A percentile compares a stretch with the other conserved stretches of the same genome.
phyloP scores from a whole-genome alignment of 1,284 basidiomycete species.

The Boletus sp. region DNA sequence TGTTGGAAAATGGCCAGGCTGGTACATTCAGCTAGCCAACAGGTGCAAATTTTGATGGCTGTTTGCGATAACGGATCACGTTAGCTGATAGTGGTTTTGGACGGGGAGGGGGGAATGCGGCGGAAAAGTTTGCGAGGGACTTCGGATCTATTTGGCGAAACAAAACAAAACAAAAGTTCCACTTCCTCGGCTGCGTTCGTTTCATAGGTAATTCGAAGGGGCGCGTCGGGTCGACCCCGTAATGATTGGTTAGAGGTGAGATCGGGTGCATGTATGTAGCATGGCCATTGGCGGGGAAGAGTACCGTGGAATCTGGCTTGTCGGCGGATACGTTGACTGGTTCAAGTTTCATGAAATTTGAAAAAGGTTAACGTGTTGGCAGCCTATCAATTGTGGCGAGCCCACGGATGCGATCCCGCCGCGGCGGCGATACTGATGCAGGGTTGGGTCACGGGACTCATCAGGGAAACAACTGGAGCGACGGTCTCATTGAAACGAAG shows the following conservation, averaged over 20 bases:
- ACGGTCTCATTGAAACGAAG: too few relatives aligned
- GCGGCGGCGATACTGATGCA: too few relatives aligned
- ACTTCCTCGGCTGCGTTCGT: background rate
- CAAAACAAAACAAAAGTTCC: background rate
- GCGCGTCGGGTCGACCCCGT: background rate
- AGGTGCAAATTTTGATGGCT: background rate
- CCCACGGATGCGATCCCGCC: too few relatives aligned
- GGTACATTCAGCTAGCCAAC: constrained; percentile 2
- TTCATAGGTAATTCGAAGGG: background rate
- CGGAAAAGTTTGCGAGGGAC: background rate
- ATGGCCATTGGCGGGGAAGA: background rate
- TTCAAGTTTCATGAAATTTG: too few relatives aligned
- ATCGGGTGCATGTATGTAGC: background rate
- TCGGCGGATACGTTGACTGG: too few relatives aligned
- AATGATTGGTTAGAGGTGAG: background rate
- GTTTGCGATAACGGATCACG: background rate
- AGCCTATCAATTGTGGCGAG: too few relatives aligned
- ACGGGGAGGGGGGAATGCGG: constrained; percentile 1
- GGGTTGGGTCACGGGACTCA: too few relatives aligned
- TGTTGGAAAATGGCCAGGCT: background rate
- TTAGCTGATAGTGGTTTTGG: background rate
- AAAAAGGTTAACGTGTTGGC: too few relatives aligned
- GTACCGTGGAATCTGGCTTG: too few relatives aligned
- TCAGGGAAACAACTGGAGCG: too few relatives aligned
- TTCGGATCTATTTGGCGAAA: background rate